Base-by-base conservation (phyloP, 306 rosid species). In the Cercis canadensis region DNA sequence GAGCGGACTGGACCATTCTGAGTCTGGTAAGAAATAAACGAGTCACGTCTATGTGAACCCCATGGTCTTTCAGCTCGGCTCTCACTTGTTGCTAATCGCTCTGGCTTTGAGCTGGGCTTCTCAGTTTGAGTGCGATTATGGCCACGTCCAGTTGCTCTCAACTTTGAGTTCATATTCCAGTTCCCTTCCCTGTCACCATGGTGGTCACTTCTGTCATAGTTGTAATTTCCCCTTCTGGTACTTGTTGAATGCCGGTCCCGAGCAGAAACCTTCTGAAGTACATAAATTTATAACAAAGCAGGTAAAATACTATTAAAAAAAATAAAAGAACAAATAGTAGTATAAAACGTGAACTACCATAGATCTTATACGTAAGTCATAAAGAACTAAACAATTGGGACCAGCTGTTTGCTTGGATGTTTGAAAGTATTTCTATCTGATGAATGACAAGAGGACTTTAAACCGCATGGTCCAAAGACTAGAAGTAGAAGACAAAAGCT, bases 131-230 rank as follows among this genome's bases (percentile, higher is more conserved):
- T 70, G 33, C 90, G 94, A 75, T 75, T 79, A 57, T 89, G 89
- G 78, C 84, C 84, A 18, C 96, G 97, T 8, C 89, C 89, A 57
- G 90, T 57, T 75, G 81, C 73, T 59, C 96, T 95, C 14, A 85
- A 61, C 84, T 89, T 95, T 31, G 96, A 69, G 78, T 73, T 86
- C 37, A 68, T 67, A 78, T 89, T 91, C 99, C 97, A 95, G 57
- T 79, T 89, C 62, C 91, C 96, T 75, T 95, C 99, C 85, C 96
- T 87, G 11, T 91, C 96, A 40, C 95, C 72, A 16, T 94, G 95
- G 76, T 85, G 88, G 54, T 95, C 96, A 15, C 74, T 83, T 81
- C 97, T 88, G 31, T 91, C 99, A 73, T 82, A 80, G 78, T 57
- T 81, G 80, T 84, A 87, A 82, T 80, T 85, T 44, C 97, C 96